Base-by-base conservation (phyloP, 345 rosid genomes). In the Eucalyptus tenuipes region DNA sequence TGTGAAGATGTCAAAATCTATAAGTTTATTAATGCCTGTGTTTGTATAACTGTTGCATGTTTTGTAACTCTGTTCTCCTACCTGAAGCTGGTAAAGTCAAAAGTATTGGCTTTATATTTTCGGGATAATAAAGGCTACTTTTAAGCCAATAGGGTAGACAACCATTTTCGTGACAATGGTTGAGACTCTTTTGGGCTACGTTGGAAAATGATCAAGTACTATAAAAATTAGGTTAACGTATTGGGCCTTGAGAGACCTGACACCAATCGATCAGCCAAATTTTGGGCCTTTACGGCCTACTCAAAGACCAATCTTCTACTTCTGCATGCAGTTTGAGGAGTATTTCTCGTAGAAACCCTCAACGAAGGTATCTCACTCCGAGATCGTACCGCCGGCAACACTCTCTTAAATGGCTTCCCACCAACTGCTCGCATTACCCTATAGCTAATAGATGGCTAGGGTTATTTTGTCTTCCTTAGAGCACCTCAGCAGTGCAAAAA, bases 391-490 rank as follows among this genome's bases (percentile, higher is more conserved):
- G 16, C 22, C 4, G 53, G 16, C 20, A 50, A 50, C 40, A 50
- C 22, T 16, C 17, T 50, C 53, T 50, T 50, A 50, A 50, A 50
- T 50, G 53, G 22, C 53, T 50, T 50, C 22, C 53, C 8, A n/a
- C n/a, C n/a, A n/a, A n/a, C n/a, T 50, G 22, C 4, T 50, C 1
- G 3, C 8, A 6, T 50, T 50, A 3, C 53, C 53, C 53, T 16
- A 50, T 50, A 17, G 53, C 2, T 50, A 8, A 50, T 17, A 0
- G 8, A 50, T 8, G 3, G 16, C 0, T 50, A 50, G 53, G 53
- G 22, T 50, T 2, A 50, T 2, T 50, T 50, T 50, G 8, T 50
- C 53, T 50, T 16, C 20, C 7, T 50, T 1, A 17, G 0, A 50
- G 1, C 4, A 17, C 22, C 22, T 50, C 6, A 50, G 22, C 22